Evolutionary conservation across 176 grass and related monocot species (phyloP), one percentile per base, ranked within the genome.

Genomic region (Coix lacrymajobi): DNA sequence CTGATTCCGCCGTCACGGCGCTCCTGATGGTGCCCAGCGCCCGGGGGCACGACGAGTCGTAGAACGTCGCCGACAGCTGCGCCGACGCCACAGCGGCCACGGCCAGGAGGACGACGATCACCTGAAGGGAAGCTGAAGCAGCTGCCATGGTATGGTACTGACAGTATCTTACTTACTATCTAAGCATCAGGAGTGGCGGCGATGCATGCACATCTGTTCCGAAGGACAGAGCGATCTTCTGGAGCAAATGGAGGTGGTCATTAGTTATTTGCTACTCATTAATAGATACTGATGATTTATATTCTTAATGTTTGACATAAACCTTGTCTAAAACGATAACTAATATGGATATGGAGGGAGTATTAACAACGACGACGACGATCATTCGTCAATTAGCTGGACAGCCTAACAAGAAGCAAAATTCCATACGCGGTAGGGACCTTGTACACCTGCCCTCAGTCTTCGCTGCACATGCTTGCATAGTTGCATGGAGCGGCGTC

Each of bases 21-120:
- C 82, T 90, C 79, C 75, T 71, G 82, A 94, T 92, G 12, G 89
- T 88, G 61, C 85, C 65, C 73, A 85, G 25, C 44, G 92, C 89
- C 5, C 33, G 56, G 43, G 92, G 92, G 69, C 92, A 94, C 39
- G 92, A 92, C 31, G 75, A 24, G 87, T 81, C 84, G 87, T 97
- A 93, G 84, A 97, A 93, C 28, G 88, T 91, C 75, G 91, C 54
- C 26, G 94, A 97, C 46, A 97, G 84, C 85, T 93, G 94, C 5
- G 86, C 88, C 49, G 81, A 88, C 46, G 81, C 75, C 77, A 75
- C 4, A 19, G 81, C 75, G n/a, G 83, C 62, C 48, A 89, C 54
- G 38, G 62, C 41, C 41, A 89, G 52, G 69, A 91, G 63, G 64
- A 89, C 24, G 64, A 89, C 24, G 48, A 87, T 16, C 58, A 22